These are phyloP conservation scores for Plantago ovata DNA, from an alignment of 257 asterid species.

Conservation along the genomic window DNA sequence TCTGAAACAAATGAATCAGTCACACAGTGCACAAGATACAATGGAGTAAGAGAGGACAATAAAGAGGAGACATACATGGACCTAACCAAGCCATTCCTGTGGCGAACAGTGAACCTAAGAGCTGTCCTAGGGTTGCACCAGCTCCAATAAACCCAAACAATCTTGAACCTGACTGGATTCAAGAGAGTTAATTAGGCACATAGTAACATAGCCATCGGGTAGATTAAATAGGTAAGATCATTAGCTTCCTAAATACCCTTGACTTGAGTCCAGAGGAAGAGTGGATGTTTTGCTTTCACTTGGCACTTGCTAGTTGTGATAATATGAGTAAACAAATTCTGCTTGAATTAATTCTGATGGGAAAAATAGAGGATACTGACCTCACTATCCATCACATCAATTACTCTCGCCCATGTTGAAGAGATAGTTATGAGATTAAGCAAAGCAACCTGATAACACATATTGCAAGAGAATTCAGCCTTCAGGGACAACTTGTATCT, in stretches of 20 bases:
- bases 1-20: slow-evolving; percentile 43
- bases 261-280: slow-evolving; percentile 6
- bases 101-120: slow-evolving; percentile 92
- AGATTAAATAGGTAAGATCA: slow-evolving; percentile 15
- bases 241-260: slow-evolving; percentile 7
- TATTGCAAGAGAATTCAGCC: slow-evolving; percentile 10
- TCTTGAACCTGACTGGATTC: slow-evolving; percentile 99
- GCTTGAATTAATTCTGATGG: slow-evolving; percentile 18
- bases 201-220: slow-evolving; percentile 14
- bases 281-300: slow-evolving; percentile 9
- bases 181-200: slow-evolving; percentile 37
- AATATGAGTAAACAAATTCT: slow-evolving; percentile 9
- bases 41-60: slow-evolving; percentile 2
- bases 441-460: slow-evolving; percentile 68
- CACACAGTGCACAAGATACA: slow-evolving; percentile 4
- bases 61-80: slow-evolving; percentile 63
- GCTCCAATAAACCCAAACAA: slow-evolving; percentile 99
- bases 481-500: slow-evolving; percentile 10
- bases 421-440: slow-evolving; percentile 97
- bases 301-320: slow-evolving; percentile 4
- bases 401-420: slow-evolving; percentile 98
- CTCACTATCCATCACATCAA: slow-evolving; percentile 96
- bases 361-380: slow-evolving; percentile 39
- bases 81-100: slow-evolving; percentile 97
- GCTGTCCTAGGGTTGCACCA: slow-evolving; percentile 99